Evolutionary conservation across 345 rosid genomes (phyloP), one percentile per base, ranked within the genome.

Genomic region (Brassica juncea): DNA sequence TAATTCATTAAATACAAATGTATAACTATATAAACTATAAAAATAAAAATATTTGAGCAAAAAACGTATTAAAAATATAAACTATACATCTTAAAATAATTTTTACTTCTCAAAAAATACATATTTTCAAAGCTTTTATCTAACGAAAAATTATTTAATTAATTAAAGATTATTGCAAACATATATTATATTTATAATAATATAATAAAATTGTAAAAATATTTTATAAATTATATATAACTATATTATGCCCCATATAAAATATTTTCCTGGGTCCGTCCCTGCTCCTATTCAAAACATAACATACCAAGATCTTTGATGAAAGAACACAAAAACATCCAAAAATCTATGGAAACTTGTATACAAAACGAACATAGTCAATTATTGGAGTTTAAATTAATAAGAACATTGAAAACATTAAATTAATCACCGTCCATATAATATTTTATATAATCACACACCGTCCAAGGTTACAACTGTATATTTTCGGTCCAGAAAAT

Each of bases 401-500:
- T 8, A 31, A 11, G 16, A 77, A 60, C 30, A 69, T 19, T n/a
- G 3, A 77, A 69, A 59, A 68, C 28, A 52, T 58, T 52, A 49
- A 47, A 47, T 4, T 15, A 70, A 54, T 71, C 81, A 58, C 82
- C 72, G 82, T 72, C 81, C 82, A 32, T 58, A 42, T 57, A 64
- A 30, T 55, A 55, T 66, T 71, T 66, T 12, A 72, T 66, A 66
- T 55, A 10, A 54, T 47, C 71, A 73, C 77, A 79, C 69, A 73
- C 74, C 77, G 74, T 79, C 77, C 77, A 79, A 71, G 28, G 12
- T 57, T 66, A 57, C 68, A 78, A 78, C 81, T 72, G 61, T 57
- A 54, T 52, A 16, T 7, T 55, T 71, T 70, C 16, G 49, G 49
- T 42, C 49, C 49, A 42, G 49, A 54, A 65, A 78, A 72, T 78